phyloP scores from a whole-genome alignment of 139 green algal genomes.

The Picochlorum costavermella region DNA sequence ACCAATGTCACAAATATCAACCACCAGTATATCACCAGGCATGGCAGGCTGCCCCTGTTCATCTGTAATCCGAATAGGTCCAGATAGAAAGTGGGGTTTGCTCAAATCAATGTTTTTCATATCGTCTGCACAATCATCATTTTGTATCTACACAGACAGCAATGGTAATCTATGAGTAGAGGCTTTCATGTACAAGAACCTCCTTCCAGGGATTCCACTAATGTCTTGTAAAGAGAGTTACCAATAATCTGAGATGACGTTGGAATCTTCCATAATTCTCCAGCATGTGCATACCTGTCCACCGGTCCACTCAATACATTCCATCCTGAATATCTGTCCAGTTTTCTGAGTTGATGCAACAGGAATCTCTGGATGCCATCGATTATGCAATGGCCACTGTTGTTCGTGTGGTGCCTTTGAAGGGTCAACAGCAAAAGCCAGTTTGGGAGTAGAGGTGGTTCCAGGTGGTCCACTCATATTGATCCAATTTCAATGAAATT shows the following conservation, averaged over 20 bases:
- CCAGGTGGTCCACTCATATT: no score
- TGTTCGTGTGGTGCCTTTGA: conserved; percentile 53
- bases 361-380: conserved; percentile 66
- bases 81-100: conserved; percentile 49
- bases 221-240: no score
- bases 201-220: no score
- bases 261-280: no score
- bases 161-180: no score
- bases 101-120: conserved; percentile 55
- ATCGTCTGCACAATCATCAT: conserved; percentile 65
- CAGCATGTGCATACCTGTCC: conserved; percentile 4
- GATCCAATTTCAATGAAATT: no score
- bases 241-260: no score
- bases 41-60: conserved; percentile 32
- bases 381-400: conserved; percentile 53
- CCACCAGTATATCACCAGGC: conserved; percentile 59
- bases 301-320: conserved; percentile 61
- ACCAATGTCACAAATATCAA: conserved; percentile 65
- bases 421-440: conserved; percentile 47
- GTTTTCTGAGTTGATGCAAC: conserved; percentile 36
- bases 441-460: no score
- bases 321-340: conserved; percentile 54
- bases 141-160: background rate
- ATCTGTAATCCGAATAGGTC: conserved; percentile 47
- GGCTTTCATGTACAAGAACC: no score